Evolutionary conservation across 768 basidiomycete species (phyloP).

Genomic region (Tricholoma hemisulphureum): DNA sequence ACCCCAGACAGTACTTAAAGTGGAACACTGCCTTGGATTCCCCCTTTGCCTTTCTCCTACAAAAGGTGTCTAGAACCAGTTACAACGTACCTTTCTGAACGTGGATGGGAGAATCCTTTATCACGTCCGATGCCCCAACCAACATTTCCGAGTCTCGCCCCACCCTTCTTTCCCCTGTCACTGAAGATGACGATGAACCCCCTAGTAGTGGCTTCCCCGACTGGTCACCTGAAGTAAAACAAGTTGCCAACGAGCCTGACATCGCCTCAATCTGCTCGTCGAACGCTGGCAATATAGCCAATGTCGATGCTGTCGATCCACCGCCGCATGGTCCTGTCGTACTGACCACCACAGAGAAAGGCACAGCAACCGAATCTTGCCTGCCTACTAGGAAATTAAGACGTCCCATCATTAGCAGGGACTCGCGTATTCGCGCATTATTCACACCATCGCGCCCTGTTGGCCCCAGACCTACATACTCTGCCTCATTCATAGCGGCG

Average conservation of each 20-base stretch:
- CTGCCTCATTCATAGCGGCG: slow-evolving; percentile 29
- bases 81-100: slow-evolving; percentile 1
- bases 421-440: slow-evolving; percentile 27
- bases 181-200: slow-evolving; percentile 45
- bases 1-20: too few species aligned
- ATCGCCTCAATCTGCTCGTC: not conserved
- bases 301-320: slow-evolving; percentile 11
- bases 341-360: not conserved
- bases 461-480: slow-evolving; percentile 37
- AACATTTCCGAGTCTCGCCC: slow-evolving; percentile 25
- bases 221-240: slow-evolving; percentile 32
- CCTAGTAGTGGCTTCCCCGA: slow-evolving; percentile 39
- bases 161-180: slow-evolving; percentile 29
- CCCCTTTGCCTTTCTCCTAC: not conserved
- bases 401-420: slow-evolving; percentile 5
- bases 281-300: slow-evolving; percentile 5
- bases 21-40: not conserved
- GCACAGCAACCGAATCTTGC: not conserved
- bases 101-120: slow-evolving; percentile 41
- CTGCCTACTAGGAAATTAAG: not conserved
- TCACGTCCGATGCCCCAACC: slow-evolving; percentile 11
- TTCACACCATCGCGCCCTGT: slow-evolving; percentile 31
- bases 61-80: not conserved
- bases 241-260: slow-evolving; percentile 2
- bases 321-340: slow-evolving; percentile 18